A percentile compares a stretch with the other conserved stretches of the same genome.
Conservation (phyloP, 2,329 filamentous ascomycete genomes). For the Neofusicoccum ribis region DNA sequence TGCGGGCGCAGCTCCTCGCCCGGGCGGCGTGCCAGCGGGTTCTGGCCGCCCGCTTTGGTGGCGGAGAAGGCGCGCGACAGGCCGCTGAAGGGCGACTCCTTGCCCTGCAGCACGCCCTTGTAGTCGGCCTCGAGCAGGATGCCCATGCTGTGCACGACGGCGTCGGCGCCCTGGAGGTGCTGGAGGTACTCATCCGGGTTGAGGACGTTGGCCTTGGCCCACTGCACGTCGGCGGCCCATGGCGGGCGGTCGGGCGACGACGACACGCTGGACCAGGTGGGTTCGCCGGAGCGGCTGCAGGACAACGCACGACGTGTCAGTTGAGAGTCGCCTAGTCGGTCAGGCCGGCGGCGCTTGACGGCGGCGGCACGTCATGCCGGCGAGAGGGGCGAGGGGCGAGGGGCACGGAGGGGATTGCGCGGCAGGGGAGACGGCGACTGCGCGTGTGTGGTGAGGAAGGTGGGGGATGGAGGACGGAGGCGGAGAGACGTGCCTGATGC, state of each 20-base stretch:
- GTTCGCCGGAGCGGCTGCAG: slow-evolving; percentile 81
- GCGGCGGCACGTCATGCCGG: slow-evolving; percentile 14
- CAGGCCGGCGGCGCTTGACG: slow-evolving; percentile 11
- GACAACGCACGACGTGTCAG: slow-evolving; percentile 1
- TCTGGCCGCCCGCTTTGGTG: slow-evolving; percentile 61
- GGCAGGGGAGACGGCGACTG: slow-evolving; percentile 20
- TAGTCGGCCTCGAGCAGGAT: slow-evolving; percentile 97
- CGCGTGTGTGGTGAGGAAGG: not conserved
- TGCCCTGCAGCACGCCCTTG: slow-evolving; percentile 84
- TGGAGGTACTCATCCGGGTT: slow-evolving; percentile 76
- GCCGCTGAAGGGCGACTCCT: slow-evolving; percentile 77
- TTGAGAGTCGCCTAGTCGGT: slow-evolving; percentile 15
- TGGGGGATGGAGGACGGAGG: slow-evolving; percentile 16
- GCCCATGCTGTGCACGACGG: slow-evolving; percentile 91
- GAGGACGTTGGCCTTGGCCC: slow-evolving; percentile 87
- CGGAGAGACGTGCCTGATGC: slow-evolving; percentile 68
- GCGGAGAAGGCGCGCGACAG: slow-evolving; percentile 76
- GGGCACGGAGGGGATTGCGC: slow-evolving; percentile 21
- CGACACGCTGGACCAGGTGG: slow-evolving; percentile 80
- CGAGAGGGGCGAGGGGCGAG: not conserved
- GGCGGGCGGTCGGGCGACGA: slow-evolving; percentile 67
- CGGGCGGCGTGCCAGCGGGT: slow-evolving; percentile 66
- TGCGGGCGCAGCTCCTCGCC: slow-evolving; percentile 62
- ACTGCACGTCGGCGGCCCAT: slow-evolving; percentile 81
- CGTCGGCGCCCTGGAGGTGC: slow-evolving; percentile 74